Percentiles rank a stretch among this genome's conserved stretches.
These are phyloP conservation scores for Ophiosphaerella korrae DNA, from an alignment of 2,329 filamentous ascomycete genomes.

Conservation along the genomic window DNA sequence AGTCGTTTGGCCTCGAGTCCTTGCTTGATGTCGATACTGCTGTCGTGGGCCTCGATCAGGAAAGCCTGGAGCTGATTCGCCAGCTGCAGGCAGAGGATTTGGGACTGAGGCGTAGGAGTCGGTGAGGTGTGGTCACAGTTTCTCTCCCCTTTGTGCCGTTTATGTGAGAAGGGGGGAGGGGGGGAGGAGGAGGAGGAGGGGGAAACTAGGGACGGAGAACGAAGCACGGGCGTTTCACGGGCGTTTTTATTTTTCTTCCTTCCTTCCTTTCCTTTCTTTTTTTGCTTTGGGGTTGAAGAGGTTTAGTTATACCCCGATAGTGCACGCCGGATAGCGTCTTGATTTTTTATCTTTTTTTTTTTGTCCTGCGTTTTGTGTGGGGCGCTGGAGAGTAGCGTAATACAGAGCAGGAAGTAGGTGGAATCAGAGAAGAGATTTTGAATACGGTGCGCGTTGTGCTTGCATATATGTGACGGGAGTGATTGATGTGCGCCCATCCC, in stretches of 20 bases:
- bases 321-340: neutral
- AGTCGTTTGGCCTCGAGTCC: too few species aligned
- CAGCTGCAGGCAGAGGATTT: slow-evolving; percentile 40
- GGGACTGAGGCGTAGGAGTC: slow-evolving; percentile 35
- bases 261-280: neutral
- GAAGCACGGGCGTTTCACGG: neutral
- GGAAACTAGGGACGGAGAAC: too few species aligned
- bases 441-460: neutral
- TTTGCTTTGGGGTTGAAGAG: neutral
- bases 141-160: too few species aligned
- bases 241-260: neutral
- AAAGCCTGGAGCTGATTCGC: slow-evolving; percentile 32
- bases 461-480: too few species aligned
- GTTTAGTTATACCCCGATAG: too few species aligned
- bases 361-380: neutral
- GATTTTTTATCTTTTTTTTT: slow-evolving; percentile 1
- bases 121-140: slow-evolving; percentile 7
- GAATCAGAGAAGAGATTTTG: neutral
- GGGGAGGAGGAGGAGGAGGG: too few species aligned
- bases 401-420: neutral
- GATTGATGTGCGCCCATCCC: too few species aligned
- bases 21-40: slow-evolving; percentile 20
- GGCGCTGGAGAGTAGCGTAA: too few species aligned
- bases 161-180: too few species aligned
- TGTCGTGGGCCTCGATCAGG: slow-evolving; percentile 32